These are phyloP conservation scores for Metschnikowia lunata DNA, from an alignment of 805 yeast genomes.

Conservation along the genomic window DNA sequence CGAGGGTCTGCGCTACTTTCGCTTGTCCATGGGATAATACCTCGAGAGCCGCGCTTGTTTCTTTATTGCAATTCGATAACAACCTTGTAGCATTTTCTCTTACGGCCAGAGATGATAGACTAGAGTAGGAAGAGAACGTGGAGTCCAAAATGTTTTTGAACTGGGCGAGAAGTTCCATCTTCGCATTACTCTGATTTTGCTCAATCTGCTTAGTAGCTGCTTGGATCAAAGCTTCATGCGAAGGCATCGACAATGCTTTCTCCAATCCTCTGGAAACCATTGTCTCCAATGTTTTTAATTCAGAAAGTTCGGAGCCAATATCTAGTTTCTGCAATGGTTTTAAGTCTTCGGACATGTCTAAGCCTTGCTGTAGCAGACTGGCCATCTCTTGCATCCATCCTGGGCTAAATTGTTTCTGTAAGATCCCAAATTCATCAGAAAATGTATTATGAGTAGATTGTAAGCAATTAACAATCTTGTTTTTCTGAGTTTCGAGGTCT, in stretches of 20 bases:
- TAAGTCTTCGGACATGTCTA: slow-evolving; percentile 1
- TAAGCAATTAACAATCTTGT: neutral
- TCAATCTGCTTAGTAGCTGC: too few species aligned
- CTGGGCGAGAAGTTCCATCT: too few species aligned
- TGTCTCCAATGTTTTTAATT: neutral
- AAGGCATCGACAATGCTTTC: neutral
- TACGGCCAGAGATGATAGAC: too few species aligned
- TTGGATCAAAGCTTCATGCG: too few species aligned
- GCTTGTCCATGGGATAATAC: too few species aligned
- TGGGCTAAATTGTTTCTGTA: neutral
- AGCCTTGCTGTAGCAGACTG: neutral
- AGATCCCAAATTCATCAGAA: neutral
- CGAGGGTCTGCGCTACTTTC: neutral
- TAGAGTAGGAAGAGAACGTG: too few species aligned
- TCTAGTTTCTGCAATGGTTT: neutral
- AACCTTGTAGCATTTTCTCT: too few species aligned
- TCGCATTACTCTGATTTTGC: too few species aligned
- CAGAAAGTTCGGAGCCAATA: slow-evolving; percentile 1
- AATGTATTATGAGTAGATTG: neutral
- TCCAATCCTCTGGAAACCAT: neutral
- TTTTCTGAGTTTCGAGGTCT: neutral
- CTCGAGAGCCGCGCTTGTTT: too few species aligned
- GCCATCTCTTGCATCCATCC: slow-evolving; percentile 3
- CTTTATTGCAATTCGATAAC: too few species aligned
- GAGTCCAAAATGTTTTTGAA: too few species aligned